Conservation (phyloP, 805 yeast species). For the Ogataea angusta region DNA sequence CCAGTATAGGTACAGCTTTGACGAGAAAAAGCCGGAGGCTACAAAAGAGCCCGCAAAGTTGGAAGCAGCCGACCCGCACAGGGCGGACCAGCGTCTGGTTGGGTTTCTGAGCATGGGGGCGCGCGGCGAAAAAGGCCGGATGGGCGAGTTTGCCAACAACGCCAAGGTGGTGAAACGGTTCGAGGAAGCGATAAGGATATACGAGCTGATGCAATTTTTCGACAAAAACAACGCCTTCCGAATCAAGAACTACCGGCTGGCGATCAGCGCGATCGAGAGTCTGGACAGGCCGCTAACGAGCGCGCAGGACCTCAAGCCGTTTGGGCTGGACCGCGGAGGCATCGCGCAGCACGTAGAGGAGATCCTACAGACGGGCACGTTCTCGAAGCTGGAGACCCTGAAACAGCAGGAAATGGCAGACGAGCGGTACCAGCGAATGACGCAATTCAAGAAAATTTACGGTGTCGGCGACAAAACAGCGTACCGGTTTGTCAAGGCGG, state of each 20-base stretch:
- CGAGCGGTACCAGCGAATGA: conserved; percentile 26
- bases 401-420: conserved; percentile 17
- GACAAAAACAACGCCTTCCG: conserved; percentile 19
- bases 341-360: conserved; percentile 46
- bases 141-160: conserved; percentile 22
- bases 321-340: conserved; percentile 40
- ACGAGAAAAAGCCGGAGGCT: background rate
- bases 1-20: conserved; percentile 6
- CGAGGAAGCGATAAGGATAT: conserved; percentile 30
- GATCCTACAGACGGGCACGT: conserved; percentile 37
- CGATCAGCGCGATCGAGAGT: conserved; percentile 37
- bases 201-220: conserved; percentile 19
- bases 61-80: background rate
- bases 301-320: conserved; percentile 36
- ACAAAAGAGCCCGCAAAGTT: background rate
- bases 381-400: conserved; percentile 19
- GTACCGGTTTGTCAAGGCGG: conserved; percentile 36
- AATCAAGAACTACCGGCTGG: conserved; percentile 37
- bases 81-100: conserved; percentile 1
- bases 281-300: conserved; percentile 31
- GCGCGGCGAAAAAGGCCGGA: background rate
- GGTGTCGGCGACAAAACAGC: conserved; percentile 50
- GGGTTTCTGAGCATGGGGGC: conserved; percentile 9
- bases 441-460: conserved; percentile 38
- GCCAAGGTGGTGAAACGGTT: conserved; percentile 31